A percentile compares a stretch with the other conserved stretches of the same genome.
Evolutionary conservation across 2,329 filamentous ascomycete genomes (phyloP).

Genomic region (Metarhizium sp.): DNA sequence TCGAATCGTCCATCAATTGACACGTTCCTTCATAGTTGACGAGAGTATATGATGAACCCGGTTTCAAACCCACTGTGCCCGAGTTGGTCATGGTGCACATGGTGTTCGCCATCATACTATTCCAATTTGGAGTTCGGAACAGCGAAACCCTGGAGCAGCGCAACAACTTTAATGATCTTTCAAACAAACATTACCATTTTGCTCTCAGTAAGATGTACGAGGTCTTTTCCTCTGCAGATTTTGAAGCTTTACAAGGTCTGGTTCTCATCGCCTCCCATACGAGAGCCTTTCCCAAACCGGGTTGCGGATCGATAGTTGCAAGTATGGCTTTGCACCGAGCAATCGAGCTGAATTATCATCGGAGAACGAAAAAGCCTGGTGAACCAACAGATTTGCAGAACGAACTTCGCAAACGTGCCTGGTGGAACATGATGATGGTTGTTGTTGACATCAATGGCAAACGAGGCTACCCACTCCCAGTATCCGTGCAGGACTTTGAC

Average conservation of each 20-base stretch:
- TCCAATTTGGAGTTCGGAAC: slow-evolving; percentile 67
- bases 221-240: slow-evolving; percentile 49
- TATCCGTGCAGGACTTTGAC: slow-evolving; percentile 67
- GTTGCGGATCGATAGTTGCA: slow-evolving; percentile 60
- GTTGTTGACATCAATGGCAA: slow-evolving; percentile 63
- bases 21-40: slow-evolving; percentile 34
- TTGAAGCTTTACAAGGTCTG: slow-evolving; percentile 64
- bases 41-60: slow-evolving; percentile 60
- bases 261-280: slow-evolving; percentile 63
- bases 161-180: slow-evolving; percentile 49
- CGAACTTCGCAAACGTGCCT: slow-evolving; percentile 68
- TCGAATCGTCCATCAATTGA: not conserved
- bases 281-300: slow-evolving; percentile 70
- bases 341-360: slow-evolving; percentile 67
- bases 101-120: slow-evolving; percentile 69
- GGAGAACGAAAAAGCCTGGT: slow-evolving; percentile 46
- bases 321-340: slow-evolving; percentile 58
- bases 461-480: slow-evolving; percentile 67
- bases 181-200: slow-evolving; percentile 73
- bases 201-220: slow-evolving; percentile 60
- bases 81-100: slow-evolving; percentile 68
- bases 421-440: slow-evolving; percentile 63
- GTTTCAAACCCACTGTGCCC: slow-evolving; percentile 50
- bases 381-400: slow-evolving; percentile 50
- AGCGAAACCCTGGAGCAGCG: slow-evolving; percentile 44